Evolutionary conservation across 148 eudicot genomes (phyloP), one percentile per base, ranked within the genome.

Genomic region (Linanthus parryae): DNA sequence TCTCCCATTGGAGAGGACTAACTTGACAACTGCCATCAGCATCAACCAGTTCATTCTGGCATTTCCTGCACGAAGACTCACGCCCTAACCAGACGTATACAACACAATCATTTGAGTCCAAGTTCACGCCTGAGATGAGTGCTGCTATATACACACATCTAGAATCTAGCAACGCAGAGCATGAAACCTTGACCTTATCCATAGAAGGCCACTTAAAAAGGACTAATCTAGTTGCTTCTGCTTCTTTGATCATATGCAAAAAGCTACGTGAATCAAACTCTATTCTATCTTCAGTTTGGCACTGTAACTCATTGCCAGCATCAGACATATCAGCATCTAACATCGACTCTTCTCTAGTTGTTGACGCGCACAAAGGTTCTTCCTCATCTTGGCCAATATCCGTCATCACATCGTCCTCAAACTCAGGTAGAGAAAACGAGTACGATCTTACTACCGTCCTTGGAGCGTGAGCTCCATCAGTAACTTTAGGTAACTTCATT

Each of bases 341-440:
- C 69, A 68, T 67, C 19, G 45, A 52, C 40, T 59, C 76, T 52
- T 81, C 79, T 27, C 53, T 33, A 58, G 19, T 45, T 13, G 16
- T 44, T n/a, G 46, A 29, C 31, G 64, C 75, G 17, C 17, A 45
- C 34, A 50, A 18, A 51, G 31, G 56, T 29, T 48, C 71, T 26
- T 38, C 25, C 16, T 57, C 41, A 28, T 25, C 62, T 18, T 30
- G 46, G 43, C 59, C 77, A 22, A 40, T 54, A 44, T 68, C 70
- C 39, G 14, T 62, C 43, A 58, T 65, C 3, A 52, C 30, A 26
- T 63, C 72, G 46, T 82, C 77, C 33, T 59, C 73, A 56, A 59
- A 48, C 18, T 50, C 67, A 18, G 81, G 69, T 33, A 78, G 69
- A 19, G 89, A 82, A 76, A 82, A 79, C 5, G 95, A 79, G 64